A percentile compares a stretch with the other conserved stretches of the same genome.
These are phyloP conservation scores for Aristolochia californica DNA, from an alignment of 164 flowering plant species.

Conservation along the genomic window DNA sequence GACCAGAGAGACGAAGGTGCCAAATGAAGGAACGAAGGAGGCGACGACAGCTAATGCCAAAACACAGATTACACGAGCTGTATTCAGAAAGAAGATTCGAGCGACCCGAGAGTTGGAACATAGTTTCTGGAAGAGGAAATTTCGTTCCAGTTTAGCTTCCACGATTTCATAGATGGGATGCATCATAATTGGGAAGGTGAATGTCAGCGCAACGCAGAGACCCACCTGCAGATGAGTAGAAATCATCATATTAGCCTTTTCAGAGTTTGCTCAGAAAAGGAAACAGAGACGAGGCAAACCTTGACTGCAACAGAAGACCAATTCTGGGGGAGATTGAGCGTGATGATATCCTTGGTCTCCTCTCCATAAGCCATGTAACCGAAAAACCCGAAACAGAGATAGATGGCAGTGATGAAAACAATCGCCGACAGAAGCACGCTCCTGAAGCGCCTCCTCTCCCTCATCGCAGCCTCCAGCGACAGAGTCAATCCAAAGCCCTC, in stretches of 20 bases:
- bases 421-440: conserved; percentile 11
- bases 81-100: conserved; percentile 1
- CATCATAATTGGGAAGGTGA: conserved; percentile 24
- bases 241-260: no score
- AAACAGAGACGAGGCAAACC: neutral
- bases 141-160: conserved; percentile 11
- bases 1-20: conserved; percentile 19
- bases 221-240: conserved; percentile 21
- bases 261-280: no score
- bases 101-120: neutral
- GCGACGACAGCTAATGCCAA: conserved; percentile 11
- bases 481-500: conserved; percentile 25
- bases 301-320: conserved; percentile 20
- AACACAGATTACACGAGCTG: conserved; percentile 7
- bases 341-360: conserved; percentile 18
- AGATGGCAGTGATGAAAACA: conserved; percentile 11
- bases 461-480: conserved; percentile 20
- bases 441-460: conserved; percentile 10
- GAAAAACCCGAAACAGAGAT: conserved; percentile 17
- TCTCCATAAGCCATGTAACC: conserved; percentile 27
- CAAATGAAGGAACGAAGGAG: conserved; percentile 20
- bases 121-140: conserved; percentile 10
- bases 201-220: conserved; percentile 14
- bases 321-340: conserved; percentile 21
- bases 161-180: conserved; percentile 24